Conservation (phyloP, 1,284 basidiomycete genomes). For the Ustilago cynodontis region DNA sequence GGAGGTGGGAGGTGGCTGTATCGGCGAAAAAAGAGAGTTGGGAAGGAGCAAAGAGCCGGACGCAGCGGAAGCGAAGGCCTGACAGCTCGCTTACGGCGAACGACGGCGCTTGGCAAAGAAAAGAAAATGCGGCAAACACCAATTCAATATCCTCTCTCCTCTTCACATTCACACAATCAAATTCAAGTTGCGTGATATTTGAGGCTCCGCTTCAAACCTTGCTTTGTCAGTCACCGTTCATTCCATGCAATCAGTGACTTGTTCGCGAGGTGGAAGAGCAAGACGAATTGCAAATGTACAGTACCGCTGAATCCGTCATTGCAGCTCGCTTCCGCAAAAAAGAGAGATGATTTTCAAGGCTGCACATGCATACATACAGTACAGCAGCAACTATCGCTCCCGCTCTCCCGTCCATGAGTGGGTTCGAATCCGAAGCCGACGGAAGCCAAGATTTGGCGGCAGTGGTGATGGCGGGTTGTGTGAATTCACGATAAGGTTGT, state of each 20-base stretch:
- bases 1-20: no score
- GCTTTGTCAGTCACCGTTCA: background rate
- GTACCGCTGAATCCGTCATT: background rate
- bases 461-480: background rate
- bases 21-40: no score
- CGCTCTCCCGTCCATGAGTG: no score
- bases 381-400: background rate
- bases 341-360: background rate
- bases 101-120: conserved; percentile 7
- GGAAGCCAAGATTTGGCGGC: background rate
- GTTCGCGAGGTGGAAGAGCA: background rate
- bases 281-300: background rate
- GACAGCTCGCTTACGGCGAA: conserved; percentile 48
- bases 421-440: background rate
- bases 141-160: background rate
- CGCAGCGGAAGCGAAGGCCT: conserved; percentile 6
- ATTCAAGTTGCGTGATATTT: background rate
- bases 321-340: conserved; percentile 17
- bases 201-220: background rate
- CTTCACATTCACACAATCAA: background rate
- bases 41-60: background rate
- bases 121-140: background rate
- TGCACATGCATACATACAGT: background rate
- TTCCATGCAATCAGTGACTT: background rate
- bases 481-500: background rate